Base-by-base conservation (phyloP, 768 basidiomycete species). In the Tylopilus cervinicoccineus region DNA sequence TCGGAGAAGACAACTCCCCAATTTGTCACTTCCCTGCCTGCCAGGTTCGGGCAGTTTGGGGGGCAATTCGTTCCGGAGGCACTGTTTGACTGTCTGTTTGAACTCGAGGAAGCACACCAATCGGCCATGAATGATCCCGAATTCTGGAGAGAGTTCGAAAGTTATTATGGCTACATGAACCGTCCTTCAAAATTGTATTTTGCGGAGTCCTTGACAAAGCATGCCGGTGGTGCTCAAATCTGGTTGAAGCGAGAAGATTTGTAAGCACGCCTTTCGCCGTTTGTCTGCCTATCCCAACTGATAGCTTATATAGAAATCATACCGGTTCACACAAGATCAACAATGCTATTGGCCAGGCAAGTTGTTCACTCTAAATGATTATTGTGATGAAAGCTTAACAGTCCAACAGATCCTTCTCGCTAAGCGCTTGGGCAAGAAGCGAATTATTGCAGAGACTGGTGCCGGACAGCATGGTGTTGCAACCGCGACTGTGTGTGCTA, bases 261-360 rank as follows among this genome's bases (percentile, higher is more conserved):
- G 86, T 87, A 54, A 53, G 86, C 65, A 20, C 11, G 17, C 22
- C 20, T 33, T 45, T 19, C 42, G 19, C 17, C 38, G 19, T 40
- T 23, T 19, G 17, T 24, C 13, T 36, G 6, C 11, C n/a, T n/a
- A n/a, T 23, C 9, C 46, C 6, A 19, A 20, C 38, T 46, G 38
- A 68, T 34, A 17, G 7, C 17, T n/a, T 36, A 13, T 43, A 28
- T 49, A 91, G 88, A 50, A 99, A 99, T 66, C 95, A 98, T 65
- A 98, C 96, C 0, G 96, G 96, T 14, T 97, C 94, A 10, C 96
- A 99, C 70, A 99, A 98, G 70, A 98, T 99, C 63, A 98, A 98
- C 71, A 99, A 99, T 66, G 95, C 95, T 20, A 86, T 99, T 50
- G 96, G 96, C 29, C 94, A 95, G 77, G 87, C 83, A 58, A 53